These are phyloP conservation scores for Heterococcus sp. DNA, from an alignment of 108 stramenopile species.

Conservation along the genomic window DNA sequence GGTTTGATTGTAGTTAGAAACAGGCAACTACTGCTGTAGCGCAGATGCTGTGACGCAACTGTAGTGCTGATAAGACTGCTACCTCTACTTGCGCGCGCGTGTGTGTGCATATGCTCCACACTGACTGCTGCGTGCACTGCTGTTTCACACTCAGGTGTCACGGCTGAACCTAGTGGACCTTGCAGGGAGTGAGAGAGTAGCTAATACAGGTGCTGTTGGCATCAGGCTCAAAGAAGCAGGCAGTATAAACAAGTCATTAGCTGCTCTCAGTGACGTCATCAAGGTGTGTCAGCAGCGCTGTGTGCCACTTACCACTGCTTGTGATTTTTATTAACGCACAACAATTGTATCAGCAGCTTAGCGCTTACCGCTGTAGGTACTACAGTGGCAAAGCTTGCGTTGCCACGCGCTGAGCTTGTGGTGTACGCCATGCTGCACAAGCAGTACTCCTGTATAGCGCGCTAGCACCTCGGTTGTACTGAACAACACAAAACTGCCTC, in stretches of 20 bases:
- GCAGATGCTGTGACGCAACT: no score
- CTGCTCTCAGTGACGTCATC: slow-evolving; percentile 63
- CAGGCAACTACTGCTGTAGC: no score
- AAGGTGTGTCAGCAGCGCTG: slow-evolving; percentile 25
- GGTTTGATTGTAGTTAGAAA: no score
- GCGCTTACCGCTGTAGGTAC: neutral
- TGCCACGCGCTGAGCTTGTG: neutral
- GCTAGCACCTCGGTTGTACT: neutral
- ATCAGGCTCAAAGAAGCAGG: slow-evolving; percentile 74
- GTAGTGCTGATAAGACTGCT: no score
- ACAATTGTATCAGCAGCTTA: neutral
- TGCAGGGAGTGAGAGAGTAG: slow-evolving; percentile 61
- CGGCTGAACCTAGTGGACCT: slow-evolving; percentile 19
- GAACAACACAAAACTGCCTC: no score
- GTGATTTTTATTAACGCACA: neutral
- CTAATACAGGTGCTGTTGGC: slow-evolving; percentile 57
- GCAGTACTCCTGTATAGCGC: neutral
- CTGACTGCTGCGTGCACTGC: no score
- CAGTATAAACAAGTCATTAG: slow-evolving; percentile 79
- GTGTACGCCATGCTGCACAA: neutral
- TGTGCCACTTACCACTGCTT: neutral
- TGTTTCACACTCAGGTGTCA: neutral
- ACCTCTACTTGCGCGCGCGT: no score
- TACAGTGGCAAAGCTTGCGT: neutral
- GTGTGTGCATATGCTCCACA: no score